Conservation (phyloP, 176 grass and related monocot species). For the Ensete glaucum region DNA sequence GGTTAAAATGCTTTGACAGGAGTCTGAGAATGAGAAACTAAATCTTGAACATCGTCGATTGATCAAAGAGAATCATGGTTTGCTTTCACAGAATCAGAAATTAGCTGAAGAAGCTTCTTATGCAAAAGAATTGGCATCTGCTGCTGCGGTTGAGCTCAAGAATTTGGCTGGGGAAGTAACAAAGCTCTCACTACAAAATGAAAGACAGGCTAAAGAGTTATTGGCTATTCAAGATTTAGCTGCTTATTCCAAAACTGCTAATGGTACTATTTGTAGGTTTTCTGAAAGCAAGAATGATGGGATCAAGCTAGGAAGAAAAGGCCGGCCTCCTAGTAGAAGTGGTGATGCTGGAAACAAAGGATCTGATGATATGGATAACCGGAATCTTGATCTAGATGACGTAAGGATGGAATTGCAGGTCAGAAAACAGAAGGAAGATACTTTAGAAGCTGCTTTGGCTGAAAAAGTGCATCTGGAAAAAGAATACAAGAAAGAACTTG, state of each 20-base stretch:
- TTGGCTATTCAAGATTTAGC: conserved; percentile 51
- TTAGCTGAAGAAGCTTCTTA: conserved; percentile 84
- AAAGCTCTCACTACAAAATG: conserved; percentile 73
- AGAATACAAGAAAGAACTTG: conserved; percentile 89
- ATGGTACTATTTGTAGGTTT: neutral
- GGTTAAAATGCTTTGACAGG: conserved; percentile 37
- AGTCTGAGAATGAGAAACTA: conserved; percentile 55
- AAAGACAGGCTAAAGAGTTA: conserved; percentile 77
- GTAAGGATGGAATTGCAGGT: conserved; percentile 70
- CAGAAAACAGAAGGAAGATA: conserved; percentile 69
- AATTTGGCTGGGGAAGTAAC: conserved; percentile 98
- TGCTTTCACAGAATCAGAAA: conserved; percentile 60
- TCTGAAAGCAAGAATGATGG: conserved; percentile 12
- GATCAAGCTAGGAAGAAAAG: conserved; percentile 39
- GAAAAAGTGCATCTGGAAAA: conserved; percentile 76
- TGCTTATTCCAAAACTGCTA: conserved; percentile 38
- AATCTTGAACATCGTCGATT: conserved; percentile 50
- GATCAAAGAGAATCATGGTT: conserved; percentile 51
- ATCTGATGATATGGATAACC: conserved; percentile 43
- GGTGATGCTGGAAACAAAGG: conserved; percentile 30
- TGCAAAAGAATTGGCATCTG: conserved; percentile 94
- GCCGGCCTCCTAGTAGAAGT: conserved; percentile 41
- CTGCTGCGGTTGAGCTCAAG: conserved; percentile 93
- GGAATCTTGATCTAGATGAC: conserved; percentile 70
- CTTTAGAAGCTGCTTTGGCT: conserved; percentile 73